Conservation (phyloP, 139 green algal species). For the Astrephomene gubernaculifera region DNA sequence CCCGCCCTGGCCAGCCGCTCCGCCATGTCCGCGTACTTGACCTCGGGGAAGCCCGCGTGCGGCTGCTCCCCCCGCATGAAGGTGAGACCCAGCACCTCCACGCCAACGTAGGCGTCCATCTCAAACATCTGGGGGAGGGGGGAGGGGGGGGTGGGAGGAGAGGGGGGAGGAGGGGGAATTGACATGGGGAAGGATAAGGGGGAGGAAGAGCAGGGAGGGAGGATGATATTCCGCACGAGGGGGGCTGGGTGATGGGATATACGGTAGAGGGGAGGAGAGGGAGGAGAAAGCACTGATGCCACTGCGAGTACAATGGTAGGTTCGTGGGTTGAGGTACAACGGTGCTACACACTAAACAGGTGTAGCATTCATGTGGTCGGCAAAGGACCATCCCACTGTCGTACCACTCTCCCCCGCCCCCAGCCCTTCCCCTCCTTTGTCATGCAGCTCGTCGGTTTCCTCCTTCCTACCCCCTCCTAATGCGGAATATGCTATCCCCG, state of each 20-base stretch:
- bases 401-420: too few relatives aligned
- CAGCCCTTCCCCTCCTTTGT: too few relatives aligned
- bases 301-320: too few relatives aligned
- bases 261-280: too few relatives aligned
- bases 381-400: too few relatives aligned
- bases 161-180: not conserved
- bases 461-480: too few relatives aligned
- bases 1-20: constrained; percentile 89
- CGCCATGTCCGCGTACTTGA: constrained; percentile 79
- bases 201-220: not conserved
- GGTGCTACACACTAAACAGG: too few relatives aligned
- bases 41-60: constrained; percentile 90
- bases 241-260: too few relatives aligned
- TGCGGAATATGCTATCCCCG: not conserved
- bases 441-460: too few relatives aligned
- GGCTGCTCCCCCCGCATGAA: constrained; percentile 99
- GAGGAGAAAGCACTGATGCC: too few relatives aligned
- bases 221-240: not conserved
- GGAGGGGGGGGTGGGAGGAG: not conserved
- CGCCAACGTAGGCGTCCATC: constrained; percentile 97
- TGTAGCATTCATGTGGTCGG: too few relatives aligned
- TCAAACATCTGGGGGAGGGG: constrained; percentile 91
- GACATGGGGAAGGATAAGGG: not conserved
- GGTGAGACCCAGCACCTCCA: constrained; percentile 87
- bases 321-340: too few relatives aligned